Base-by-base conservation (phyloP, 805 yeast species). In the Yarrowia sp. region DNA sequence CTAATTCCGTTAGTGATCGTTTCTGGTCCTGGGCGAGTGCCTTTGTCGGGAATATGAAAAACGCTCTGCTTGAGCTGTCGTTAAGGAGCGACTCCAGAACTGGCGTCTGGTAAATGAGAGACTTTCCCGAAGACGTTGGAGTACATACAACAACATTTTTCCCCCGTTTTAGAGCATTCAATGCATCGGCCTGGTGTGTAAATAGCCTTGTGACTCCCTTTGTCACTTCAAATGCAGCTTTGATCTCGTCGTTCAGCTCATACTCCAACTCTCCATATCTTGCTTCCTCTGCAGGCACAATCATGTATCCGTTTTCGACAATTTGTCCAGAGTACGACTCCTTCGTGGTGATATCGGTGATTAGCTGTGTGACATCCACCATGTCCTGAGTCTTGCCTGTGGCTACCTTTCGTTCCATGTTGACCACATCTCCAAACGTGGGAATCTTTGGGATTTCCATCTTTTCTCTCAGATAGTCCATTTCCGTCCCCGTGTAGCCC, bases 21-120 rank as follows among this genome's bases (percentile, higher is more conserved):
- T 87, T 87, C 75, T 95, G 99, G 78, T 95, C 99, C 72, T 95
- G 99, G 0, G 99, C 98, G 61, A 95, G 79, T 0, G 99, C 99
- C 72, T 95, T 95, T 0, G 99, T 95, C 1, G 99, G 99, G 71
- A 95, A 95, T 11, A 95, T 86, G 70, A 89, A 92, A 79, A 96
- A 79, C 9, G 97, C 89, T 0, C 96, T 89, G 4, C 83, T 43
- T 2, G 44, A 0, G 77, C 71, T 36, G 36, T 66, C 61, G 15
- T 58, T 31, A 8, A 57, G 31, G 5, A 71, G 53, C 0, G 71
- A 69, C n/a, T 76, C 77, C 58, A 92, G 73, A 2, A 93, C 89
- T 0, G 98, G 96, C 1, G 92, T 75, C 74, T 95, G 99, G 71
- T 92, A 95, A 33, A 95, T 89, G 67, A 95, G 78, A 0, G 98